Conservation (phyloP, 345 rosid genomes). For the Gossypium bickii region DNA sequence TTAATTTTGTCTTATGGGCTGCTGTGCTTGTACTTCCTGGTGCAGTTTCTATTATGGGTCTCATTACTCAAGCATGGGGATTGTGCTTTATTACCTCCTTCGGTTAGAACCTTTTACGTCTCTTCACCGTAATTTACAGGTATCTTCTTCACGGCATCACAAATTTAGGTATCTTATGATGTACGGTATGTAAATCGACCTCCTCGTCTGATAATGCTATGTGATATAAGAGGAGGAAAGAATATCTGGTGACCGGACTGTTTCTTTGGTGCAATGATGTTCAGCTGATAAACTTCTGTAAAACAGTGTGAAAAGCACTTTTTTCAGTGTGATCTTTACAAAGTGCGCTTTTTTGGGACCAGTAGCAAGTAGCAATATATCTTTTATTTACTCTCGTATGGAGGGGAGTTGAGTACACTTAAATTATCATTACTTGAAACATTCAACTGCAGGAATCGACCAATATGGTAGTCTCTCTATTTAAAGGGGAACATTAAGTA, state of each 20-base stretch:
- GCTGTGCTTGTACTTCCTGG: slow-evolving; percentile 22
- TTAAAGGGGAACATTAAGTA: background rate
- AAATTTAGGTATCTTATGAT: slow-evolving; percentile 10
- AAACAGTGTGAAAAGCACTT: background rate
- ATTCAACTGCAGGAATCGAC: background rate
- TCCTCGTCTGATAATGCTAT: background rate
- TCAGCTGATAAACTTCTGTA: background rate
- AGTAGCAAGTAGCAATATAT: background rate
- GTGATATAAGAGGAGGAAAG: background rate
- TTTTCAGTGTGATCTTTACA: background rate
- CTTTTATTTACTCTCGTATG: background rate
- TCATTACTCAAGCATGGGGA: slow-evolving; percentile 99
- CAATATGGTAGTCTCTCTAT: background rate
- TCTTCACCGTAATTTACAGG: slow-evolving; percentile 97
- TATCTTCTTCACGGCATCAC: slow-evolving; percentile 23
- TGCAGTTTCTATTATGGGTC: slow-evolving; percentile 97
- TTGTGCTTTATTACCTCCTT: slow-evolving; percentile 89
- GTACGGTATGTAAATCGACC: background rate
- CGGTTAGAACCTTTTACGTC: slow-evolving; percentile 94
- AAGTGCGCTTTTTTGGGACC: background rate
- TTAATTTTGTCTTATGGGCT: slow-evolving; percentile 11
- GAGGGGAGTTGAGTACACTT: background rate
- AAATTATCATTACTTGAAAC: background rate
- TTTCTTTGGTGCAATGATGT: background rate
- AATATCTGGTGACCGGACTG: background rate